phyloP scores from a whole-genome alignment of 2,329 filamentous ascomycete genomes.

The Cladosporium sp. region DNA sequence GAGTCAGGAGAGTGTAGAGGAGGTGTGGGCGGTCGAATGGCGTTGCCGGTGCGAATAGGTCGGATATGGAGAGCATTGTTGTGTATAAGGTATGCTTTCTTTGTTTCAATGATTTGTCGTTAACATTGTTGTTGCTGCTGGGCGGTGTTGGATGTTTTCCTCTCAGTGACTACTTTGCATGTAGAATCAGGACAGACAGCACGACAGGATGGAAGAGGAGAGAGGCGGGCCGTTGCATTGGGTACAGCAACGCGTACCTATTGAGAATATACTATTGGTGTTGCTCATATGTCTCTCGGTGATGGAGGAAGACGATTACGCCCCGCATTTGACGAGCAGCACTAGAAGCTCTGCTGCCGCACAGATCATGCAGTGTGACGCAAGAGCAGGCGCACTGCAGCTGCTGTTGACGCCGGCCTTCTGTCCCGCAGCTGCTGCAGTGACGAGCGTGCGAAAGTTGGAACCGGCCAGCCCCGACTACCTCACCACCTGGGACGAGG shows the following conservation, averaged over 20 bases:
- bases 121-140: slow-evolving; percentile 17
- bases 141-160: not conserved
- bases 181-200: not conserved
- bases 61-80: slow-evolving; percentile 18
- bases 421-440: not conserved
- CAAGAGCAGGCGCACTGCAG: not conserved
- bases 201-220: not conserved
- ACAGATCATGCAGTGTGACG: slow-evolving; percentile 17
- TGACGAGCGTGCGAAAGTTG: slow-evolving; percentile 5
- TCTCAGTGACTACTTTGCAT: too few relatives aligned
- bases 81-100: not conserved
- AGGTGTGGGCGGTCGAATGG: slow-evolving; percentile 28
- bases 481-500: slow-evolving; percentile 12
- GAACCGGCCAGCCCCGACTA: not conserved
- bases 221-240: not conserved
- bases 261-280: not conserved
- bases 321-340: not conserved
- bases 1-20: slow-evolving; percentile 36
- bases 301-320: not conserved
- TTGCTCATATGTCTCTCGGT: not conserved
- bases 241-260: not conserved
- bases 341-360: not conserved
- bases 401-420: slow-evolving; percentile 2
- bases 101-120: slow-evolving; percentile 2
- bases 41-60: slow-evolving; percentile 20